Conservation (phyloP, 139 green algal species). For the Chlamydomonas applanata region DNA sequence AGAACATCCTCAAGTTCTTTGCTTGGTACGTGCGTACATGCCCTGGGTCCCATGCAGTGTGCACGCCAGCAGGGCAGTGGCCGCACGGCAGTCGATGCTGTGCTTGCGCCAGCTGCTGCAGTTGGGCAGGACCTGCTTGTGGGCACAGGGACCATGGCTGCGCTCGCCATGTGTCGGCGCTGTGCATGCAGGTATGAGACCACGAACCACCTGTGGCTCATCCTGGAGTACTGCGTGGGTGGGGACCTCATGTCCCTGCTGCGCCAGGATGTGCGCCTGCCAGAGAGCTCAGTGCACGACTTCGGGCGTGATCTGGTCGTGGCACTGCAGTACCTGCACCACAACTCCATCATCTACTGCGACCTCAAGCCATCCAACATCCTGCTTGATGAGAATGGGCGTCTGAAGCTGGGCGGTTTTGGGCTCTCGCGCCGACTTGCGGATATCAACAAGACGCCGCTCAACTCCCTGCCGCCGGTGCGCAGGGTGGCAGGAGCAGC, state of each 20-base stretch:
- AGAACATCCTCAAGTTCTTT: conserved; percentile 90
- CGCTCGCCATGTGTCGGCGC: no score
- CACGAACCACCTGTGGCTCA: conserved; percentile 95
- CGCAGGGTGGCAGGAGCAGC: not conserved
- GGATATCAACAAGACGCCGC: conserved; percentile 79
- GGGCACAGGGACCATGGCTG: no score
- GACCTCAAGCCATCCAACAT: conserved; percentile 95
- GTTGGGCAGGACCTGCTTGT: no score
- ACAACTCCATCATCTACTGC: conserved; percentile 80
- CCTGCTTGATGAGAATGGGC: conserved; percentile 91
- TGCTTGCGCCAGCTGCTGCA: not conserved
- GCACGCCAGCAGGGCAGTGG: not conserved
- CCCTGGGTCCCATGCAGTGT: not conserved
- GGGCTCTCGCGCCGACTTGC: conserved; percentile 69
- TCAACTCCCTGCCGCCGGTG: conserved; percentile 46
- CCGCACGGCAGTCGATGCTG: not conserved
- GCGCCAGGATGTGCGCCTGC: conserved; percentile 76
- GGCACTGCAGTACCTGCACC: conserved; percentile 78
- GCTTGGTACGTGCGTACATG: conserved; percentile 64
- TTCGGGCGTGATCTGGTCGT: conserved; percentile 80
- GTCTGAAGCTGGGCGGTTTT: conserved; percentile 93
- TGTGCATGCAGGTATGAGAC: conserved; percentile 88
- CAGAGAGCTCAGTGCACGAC: conserved; percentile 82
- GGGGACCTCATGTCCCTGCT: conserved; percentile 88
- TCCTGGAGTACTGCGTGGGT: conserved; percentile 97